Percentiles rank a stretch among this genome's conserved stretches.
Conservation (phyloP, 2,329 filamentous ascomycete species). For the Verticillium dahliae region DNA sequence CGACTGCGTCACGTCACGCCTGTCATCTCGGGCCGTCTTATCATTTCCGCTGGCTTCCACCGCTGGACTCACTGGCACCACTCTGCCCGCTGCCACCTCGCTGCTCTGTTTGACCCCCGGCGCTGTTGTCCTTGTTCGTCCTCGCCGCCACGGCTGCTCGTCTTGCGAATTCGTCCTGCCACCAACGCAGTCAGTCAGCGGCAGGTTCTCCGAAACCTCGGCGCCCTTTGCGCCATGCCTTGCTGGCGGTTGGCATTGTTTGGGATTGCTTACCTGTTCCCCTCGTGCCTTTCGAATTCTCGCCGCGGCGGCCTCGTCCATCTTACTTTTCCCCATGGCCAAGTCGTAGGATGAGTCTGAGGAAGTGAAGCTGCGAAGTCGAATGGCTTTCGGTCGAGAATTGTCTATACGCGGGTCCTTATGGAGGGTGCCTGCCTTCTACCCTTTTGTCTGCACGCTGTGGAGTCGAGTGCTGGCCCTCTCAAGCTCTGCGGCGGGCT, state of each 20-base stretch:
- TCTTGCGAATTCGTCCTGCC: slow-evolving; percentile 27
- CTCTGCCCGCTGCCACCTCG: slow-evolving; percentile 4
- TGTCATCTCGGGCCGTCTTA: background rate
- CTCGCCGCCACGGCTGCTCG: slow-evolving; percentile 26
- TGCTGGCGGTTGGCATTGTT: background rate
- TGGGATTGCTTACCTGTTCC: slow-evolving; percentile 23
- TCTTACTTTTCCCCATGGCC: slow-evolving; percentile 21
- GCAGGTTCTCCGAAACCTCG: background rate
- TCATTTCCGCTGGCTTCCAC: background rate
- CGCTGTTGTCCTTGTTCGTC: slow-evolving; percentile 20
- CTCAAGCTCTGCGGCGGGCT: too few species aligned
- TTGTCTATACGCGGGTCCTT: too few species aligned
- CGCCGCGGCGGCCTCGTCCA: slow-evolving; percentile 34
- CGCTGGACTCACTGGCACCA: slow-evolving; percentile 1
- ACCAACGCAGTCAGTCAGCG: background rate
- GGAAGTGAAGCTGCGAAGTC: background rate
- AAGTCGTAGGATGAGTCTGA: background rate
- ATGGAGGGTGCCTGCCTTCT: too few species aligned
- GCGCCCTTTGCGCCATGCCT: background rate
- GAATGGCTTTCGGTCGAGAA: background rate
- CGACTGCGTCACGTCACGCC: background rate
- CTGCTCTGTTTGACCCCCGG: slow-evolving; percentile 11
- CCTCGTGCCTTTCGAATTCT: slow-evolving; percentile 34
- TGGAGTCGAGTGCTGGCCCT: too few species aligned
- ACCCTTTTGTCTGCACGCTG: too few species aligned